Conservation (phyloP, 2,329 filamentous ascomycete species). For the Aciculosporium take region DNA sequence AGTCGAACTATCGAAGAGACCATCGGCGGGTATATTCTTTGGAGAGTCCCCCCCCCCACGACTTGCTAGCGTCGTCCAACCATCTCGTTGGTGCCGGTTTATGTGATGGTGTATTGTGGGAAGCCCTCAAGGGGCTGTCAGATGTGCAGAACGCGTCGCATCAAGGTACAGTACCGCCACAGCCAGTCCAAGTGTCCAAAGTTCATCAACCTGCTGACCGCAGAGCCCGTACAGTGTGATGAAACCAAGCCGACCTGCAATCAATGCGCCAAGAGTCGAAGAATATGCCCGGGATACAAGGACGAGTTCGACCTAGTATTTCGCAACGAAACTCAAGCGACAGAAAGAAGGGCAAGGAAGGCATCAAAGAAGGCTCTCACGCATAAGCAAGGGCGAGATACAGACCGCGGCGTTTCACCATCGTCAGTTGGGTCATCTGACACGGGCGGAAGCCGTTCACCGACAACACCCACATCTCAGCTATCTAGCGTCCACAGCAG, state of each 20-base stretch:
- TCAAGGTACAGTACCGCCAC: constrained; percentile 40
- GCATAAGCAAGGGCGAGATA: constrained; percentile 20
- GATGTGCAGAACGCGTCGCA: constrained; percentile 58
- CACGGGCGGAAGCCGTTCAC: constrained; percentile 2
- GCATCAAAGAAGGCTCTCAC: constrained; percentile 33
- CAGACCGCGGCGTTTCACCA: constrained; percentile 9
- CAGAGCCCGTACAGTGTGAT: constrained; percentile 38
- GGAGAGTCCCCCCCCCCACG: no score
- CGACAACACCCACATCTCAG: constrained; percentile 11
- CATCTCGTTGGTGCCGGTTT: not conserved
- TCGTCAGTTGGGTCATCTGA: constrained; percentile 8
- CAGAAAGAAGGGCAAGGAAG: constrained; percentile 46
- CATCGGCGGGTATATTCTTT: not conserved
- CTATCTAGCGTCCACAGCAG: constrained; percentile 10
- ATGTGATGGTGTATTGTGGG: constrained; percentile 49
- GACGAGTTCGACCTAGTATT: constrained; percentile 61
- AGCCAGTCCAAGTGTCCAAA: not conserved
- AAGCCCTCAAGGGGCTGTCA: constrained; percentile 57
- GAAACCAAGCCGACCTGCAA: constrained; percentile 52
- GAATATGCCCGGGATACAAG: constrained; percentile 52
- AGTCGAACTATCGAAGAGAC: not conserved
- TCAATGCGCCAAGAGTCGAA: constrained; percentile 49
- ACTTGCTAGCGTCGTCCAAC: not conserved
- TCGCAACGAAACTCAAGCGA: constrained; percentile 56
- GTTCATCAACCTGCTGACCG: not conserved